These are phyloP conservation scores for Trematosphaeria pertusa DNA, from an alignment of 2,329 filamentous ascomycete genomes.

Conservation along the genomic window DNA sequence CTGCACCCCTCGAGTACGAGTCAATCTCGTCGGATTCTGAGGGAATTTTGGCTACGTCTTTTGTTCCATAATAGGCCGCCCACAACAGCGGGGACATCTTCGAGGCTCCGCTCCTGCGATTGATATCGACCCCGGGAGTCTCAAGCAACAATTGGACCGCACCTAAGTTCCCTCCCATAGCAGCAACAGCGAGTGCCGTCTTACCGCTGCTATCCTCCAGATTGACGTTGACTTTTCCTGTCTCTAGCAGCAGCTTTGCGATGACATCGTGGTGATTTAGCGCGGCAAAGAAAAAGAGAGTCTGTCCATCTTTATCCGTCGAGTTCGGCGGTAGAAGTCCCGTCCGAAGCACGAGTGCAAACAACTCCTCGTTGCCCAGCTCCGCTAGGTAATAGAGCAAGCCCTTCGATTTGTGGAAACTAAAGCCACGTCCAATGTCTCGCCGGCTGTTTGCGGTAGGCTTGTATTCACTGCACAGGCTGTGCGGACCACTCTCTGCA, in stretches of 20 bases:
- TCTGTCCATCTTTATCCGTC: no score
- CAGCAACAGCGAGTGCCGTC: background rate
- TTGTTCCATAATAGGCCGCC: conserved; percentile 4
- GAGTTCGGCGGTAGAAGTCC: no score
- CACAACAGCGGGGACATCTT: background rate
- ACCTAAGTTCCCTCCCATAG: background rate
- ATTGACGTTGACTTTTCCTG: background rate
- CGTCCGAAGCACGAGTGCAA: no score
- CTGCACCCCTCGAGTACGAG: background rate
- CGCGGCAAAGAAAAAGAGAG: background rate
- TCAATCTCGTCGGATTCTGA: background rate
- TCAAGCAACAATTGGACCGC: background rate
- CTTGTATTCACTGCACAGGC: background rate
- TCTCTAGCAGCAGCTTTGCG: background rate
- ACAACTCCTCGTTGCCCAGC: background rate
- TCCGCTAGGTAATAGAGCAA: background rate
- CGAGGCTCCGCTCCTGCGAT: background rate
- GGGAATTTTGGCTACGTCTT: background rate
- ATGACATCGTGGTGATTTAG: background rate
- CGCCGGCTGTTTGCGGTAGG: background rate
- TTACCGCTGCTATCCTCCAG: background rate
- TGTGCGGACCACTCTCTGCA: no score
- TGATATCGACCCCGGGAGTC: background rate
- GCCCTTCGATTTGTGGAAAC: background rate
- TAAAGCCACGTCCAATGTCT: background rate